These are phyloP conservation scores for Vicia villosa DNA, from an alignment of 306 rosid genomes.

Conservation along the genomic window DNA sequence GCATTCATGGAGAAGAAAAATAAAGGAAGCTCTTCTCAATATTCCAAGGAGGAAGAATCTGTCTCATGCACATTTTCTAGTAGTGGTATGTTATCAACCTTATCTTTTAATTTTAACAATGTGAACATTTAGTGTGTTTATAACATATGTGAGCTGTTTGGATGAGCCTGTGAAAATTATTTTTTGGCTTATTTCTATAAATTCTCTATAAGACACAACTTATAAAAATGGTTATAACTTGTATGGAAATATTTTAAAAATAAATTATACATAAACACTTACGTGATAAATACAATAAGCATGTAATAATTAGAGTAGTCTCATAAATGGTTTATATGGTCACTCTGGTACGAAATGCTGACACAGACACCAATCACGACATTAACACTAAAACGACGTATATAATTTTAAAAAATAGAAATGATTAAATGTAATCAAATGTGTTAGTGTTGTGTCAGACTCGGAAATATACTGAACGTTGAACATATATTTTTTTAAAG, in stretches of 20 bases:
- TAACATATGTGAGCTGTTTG: background rate
- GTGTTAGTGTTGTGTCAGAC: background rate
- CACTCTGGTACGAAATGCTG: background rate
- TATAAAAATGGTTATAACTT: background rate
- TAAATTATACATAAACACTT: background rate
- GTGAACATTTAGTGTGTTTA: background rate
- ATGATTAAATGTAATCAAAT: background rate
- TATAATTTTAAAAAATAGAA: background rate
- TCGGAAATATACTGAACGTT: background rate
- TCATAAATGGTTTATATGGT: background rate
- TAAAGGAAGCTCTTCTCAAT: conserved; percentile 47
- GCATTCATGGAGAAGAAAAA: conserved; percentile 53
- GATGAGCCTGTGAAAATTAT: background rate
- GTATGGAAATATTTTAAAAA: background rate
- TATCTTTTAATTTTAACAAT: background rate
- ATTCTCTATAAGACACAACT: no score
- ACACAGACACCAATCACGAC: background rate
- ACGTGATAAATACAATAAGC: background rate
- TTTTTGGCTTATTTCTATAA: background rate
- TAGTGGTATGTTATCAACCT: conserved; percentile 62
- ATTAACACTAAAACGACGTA: background rate
- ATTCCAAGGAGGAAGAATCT: conserved; percentile 78
- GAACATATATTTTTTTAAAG: background rate
- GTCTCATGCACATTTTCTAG: conserved; percentile 74
- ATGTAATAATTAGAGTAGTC: no score